Conservation (phyloP, 116 monocot genomes). For the Dioscorea cayenensis region DNA sequence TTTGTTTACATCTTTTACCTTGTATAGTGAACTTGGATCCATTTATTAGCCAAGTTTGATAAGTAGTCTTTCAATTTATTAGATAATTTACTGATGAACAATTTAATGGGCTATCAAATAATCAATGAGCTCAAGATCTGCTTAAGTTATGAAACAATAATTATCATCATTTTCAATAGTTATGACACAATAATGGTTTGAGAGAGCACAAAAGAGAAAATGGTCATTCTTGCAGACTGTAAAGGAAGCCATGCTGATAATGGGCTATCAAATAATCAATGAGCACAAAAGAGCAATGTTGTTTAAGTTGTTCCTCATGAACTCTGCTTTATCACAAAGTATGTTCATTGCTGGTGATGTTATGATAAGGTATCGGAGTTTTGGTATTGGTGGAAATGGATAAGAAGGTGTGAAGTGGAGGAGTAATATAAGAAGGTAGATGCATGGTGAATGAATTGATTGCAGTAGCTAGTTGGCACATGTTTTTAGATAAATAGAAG, state of each 20-base stretch:
- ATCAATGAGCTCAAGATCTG: too few relatives aligned
- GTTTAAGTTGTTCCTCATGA: background rate
- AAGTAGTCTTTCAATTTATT: too few relatives aligned
- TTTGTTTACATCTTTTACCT: too few relatives aligned
- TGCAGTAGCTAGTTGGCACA: background rate
- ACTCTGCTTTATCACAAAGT: background rate
- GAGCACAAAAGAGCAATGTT: background rate
- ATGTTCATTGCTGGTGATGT: background rate
- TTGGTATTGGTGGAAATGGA: background rate
- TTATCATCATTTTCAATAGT: too few relatives aligned
- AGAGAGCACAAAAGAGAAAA: background rate
- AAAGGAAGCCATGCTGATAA: background rate
- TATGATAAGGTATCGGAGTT: background rate
- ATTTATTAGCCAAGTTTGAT: too few relatives aligned
- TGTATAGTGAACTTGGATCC: too few relatives aligned
- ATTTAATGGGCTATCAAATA: too few relatives aligned
- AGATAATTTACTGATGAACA: too few relatives aligned
- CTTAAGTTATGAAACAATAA: too few relatives aligned
- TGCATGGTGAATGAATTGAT: background rate
- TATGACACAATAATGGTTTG: too few relatives aligned
- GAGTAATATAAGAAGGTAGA: background rate
- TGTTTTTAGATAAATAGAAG: too few relatives aligned
- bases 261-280: background rate
- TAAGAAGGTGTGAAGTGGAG: background rate
- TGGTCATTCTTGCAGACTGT: background rate